phyloP scores from a whole-genome alignment of 805 yeast genomes.

The Cyberlindnera xylosilytica region DNA sequence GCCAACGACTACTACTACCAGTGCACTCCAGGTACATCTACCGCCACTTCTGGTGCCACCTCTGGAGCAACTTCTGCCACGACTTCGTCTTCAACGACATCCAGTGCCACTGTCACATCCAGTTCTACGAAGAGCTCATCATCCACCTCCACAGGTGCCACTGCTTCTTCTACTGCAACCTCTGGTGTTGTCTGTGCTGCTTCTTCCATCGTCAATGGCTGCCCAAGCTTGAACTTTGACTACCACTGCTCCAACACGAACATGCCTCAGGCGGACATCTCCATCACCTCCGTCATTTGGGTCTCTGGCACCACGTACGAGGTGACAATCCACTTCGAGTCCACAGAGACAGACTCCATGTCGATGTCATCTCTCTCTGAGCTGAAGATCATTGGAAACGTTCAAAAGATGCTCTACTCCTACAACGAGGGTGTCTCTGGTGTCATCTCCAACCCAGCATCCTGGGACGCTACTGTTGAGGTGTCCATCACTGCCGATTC shows the following conservation, averaged over 20 bases:
- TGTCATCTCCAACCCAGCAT: constrained; percentile 8
- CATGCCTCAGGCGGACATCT: constrained; percentile 15
- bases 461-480: constrained; percentile 13
- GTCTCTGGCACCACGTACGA: constrained; percentile 13
- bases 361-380: constrained; percentile 9
- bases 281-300: constrained; percentile 15
- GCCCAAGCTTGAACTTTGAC: constrained; percentile 14
- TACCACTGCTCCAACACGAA: constrained; percentile 11
- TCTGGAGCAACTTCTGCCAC: not conserved
- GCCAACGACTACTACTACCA: constrained; percentile 17
- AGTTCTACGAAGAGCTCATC: not conserved
- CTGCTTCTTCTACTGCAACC: not conserved
- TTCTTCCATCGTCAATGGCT: constrained; percentile 6
- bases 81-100: not conserved
- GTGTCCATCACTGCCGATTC: constrained; percentile 3
- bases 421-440: constrained; percentile 5
- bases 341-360: not conserved
- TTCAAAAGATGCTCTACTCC: constrained; percentile 13
- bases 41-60: not conserved
- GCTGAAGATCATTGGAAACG: constrained; percentile 20
- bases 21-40: constrained; percentile 14
- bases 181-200: not conserved
- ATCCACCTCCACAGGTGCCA: not conserved
- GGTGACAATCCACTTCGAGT: constrained; percentile 16
- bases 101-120: not conserved